Conservation (phyloP, 208 protist species). For the Acanthamoeba triangularis region DNA sequence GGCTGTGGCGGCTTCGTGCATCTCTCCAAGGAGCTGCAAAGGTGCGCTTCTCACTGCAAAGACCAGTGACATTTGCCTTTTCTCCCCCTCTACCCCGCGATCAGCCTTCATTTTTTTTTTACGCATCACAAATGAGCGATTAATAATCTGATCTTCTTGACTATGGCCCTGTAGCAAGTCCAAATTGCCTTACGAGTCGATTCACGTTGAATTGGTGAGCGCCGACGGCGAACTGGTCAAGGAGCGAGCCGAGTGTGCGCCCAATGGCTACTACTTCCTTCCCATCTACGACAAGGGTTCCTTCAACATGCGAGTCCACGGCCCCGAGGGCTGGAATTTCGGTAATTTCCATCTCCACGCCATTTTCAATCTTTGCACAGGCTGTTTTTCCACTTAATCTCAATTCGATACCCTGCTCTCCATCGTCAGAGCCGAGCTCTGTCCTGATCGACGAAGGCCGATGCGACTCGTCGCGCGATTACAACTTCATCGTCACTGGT, state of each 20-base stretch:
- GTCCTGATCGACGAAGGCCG: constrained; percentile 40
- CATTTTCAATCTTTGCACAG: not conserved
- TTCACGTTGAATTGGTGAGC: constrained; percentile 57
- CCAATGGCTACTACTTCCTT: constrained; percentile 83
- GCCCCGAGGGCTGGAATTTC: constrained; percentile 78
- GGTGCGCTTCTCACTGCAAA: not conserved
- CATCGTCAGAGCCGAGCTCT: constrained; percentile 62
- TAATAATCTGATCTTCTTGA: not conserved
- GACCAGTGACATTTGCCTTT: not conserved
- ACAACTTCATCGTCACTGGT: constrained; percentile 80
- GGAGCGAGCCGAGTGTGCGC: constrained; percentile 79
- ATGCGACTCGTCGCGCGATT: constrained; percentile 46
- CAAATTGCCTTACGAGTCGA: not conserved
- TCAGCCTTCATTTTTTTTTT: not conserved
- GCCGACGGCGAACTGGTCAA: constrained; percentile 97
- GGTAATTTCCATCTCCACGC: constrained; percentile 26
- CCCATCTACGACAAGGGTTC: constrained; percentile 79
- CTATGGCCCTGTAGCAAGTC: not conserved
- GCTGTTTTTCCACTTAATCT: no score
- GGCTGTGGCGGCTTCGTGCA: constrained; percentile 71
- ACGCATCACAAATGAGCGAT: not conserved
- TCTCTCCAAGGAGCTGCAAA: constrained; percentile 70
- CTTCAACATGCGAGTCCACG: constrained; percentile 75
- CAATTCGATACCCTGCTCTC: not conserved
- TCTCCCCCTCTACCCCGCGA: not conserved